Evolutionary conservation across 2,329 filamentous ascomycete species (phyloP).

Genomic region (Hirsutella rhossiliensis): DNA sequence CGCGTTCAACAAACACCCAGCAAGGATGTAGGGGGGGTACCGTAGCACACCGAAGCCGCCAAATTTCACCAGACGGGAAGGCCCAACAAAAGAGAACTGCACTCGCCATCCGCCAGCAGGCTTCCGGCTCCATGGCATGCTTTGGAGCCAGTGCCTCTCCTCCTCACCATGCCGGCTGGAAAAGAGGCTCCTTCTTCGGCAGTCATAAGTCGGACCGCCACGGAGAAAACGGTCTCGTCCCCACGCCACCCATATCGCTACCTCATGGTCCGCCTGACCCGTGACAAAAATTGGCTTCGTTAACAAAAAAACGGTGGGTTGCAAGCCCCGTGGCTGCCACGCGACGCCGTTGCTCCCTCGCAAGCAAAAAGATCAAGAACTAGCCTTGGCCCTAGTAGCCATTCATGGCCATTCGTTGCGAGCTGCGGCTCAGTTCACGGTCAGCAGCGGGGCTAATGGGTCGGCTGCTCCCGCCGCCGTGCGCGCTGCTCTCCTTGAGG

Average conservation of each 20-base stretch:
- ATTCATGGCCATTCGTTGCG: constrained; percentile 97
- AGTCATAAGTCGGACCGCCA: constrained; percentile 6
- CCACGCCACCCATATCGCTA: constrained; percentile 11
- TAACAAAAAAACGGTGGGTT: constrained; percentile 12
- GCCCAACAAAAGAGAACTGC: background rate
- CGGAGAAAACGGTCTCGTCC: constrained; percentile 7
- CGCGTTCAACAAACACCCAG: constrained; percentile 13
- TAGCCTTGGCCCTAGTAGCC: constrained; percentile 60
- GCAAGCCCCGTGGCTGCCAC: constrained; percentile 12
- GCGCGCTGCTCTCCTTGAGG: constrained; percentile 93
- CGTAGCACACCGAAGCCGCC: constrained; percentile 1
- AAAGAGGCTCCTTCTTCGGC: constrained; percentile 7
- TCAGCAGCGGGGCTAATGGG: constrained; percentile 94
- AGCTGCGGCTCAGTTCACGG: constrained; percentile 90
- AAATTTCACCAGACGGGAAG: background rate
- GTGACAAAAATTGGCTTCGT: constrained; percentile 18
- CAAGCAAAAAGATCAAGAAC: constrained; percentile 16
- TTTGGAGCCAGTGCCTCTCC: constrained; percentile 4
- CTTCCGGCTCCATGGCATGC: background rate
- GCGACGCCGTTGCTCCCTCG: constrained; percentile 22
- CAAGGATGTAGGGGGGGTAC: constrained; percentile 1
- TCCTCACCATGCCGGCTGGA: constrained; percentile 8
- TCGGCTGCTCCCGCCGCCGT: constrained; percentile 63
- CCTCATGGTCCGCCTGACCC: constrained; percentile 17
- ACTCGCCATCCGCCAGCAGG: background rate